phyloP scores from a whole-genome alignment of 2,329 filamentous ascomycete genomes.

The Colletotrichum sublineola region DNA sequence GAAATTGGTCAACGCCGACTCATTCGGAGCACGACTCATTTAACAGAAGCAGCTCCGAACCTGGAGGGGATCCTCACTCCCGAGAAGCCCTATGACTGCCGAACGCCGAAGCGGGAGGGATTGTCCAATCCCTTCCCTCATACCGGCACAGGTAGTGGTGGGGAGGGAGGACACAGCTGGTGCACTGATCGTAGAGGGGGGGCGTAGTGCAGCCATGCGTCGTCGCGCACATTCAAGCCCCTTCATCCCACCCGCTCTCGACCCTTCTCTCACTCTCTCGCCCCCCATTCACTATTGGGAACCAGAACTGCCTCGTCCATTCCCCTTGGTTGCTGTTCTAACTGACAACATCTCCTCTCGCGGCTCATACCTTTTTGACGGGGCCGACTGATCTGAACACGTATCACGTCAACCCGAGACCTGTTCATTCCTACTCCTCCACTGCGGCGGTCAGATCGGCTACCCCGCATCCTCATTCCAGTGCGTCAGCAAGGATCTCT shows the following conservation, averaged over 20 bases:
- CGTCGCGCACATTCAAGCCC: slow-evolving; percentile 3
- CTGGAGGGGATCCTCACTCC: background rate
- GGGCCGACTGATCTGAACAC: background rate
- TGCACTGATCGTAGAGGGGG: background rate
- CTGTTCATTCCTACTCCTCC: background rate
- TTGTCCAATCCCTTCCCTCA: background rate
- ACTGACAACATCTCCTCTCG: background rate
- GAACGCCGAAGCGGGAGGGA: slow-evolving; percentile 33
- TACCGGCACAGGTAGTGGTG: background rate
- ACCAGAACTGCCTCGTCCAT: background rate
- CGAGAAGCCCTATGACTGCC: slow-evolving; percentile 17
- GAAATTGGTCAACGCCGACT: background rate
- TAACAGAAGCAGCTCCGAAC: background rate
- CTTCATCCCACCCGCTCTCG: background rate
- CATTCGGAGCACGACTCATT: background rate
- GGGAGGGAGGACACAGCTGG: background rate
- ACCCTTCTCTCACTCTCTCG: background rate
- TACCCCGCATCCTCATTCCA: background rate
- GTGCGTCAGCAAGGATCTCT: background rate
- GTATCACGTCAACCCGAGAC: background rate
- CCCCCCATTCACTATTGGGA: background rate
- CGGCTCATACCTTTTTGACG: background rate
- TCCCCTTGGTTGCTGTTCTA: no score
- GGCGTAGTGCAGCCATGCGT: slow-evolving; percentile 8
- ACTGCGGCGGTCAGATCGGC: background rate